These are phyloP conservation scores for Stagonosporopsis chrysanthemi DNA, from an alignment of 2,329 filamentous ascomycete genomes.

Conservation along the genomic window DNA sequence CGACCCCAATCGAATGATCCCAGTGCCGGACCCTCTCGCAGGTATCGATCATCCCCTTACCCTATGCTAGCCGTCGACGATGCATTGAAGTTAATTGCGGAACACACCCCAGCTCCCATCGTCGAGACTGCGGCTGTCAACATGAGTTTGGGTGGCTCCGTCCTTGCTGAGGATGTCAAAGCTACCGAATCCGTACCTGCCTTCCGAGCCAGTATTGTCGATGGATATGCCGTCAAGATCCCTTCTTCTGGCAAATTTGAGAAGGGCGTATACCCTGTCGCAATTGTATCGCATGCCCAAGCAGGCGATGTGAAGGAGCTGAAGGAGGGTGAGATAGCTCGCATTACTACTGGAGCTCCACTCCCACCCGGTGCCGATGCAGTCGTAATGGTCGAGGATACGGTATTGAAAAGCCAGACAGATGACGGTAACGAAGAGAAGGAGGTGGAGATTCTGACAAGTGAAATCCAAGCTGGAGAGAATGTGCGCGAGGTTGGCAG, in stretches of 20 bases:
- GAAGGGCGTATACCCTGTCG: constrained; percentile 85
- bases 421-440: constrained; percentile 85
- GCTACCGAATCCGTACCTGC: constrained; percentile 87
- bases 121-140: constrained; percentile 68
- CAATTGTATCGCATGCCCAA: constrained; percentile 84
- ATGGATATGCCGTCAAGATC: constrained; percentile 77
- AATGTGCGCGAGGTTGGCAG: constrained; percentile 93
- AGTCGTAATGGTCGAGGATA: constrained; percentile 98
- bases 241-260: constrained; percentile 56
- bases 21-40: constrained; percentile 66
- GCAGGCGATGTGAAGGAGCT: constrained; percentile 71
- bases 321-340: constrained; percentile 76
- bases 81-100: constrained; percentile 74
- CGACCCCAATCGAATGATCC: constrained; percentile 66
- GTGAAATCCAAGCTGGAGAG: constrained; percentile 76
- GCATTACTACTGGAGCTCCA: constrained; percentile 94
- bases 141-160: constrained; percentile 72
- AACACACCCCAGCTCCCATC: constrained; percentile 72
- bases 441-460: constrained; percentile 84
- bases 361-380: constrained; percentile 87
- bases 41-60: constrained; percentile 87
- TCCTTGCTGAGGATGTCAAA: constrained; percentile 82
- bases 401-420: constrained; percentile 75
- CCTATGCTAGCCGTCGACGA: constrained; percentile 89
- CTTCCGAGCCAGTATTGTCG: constrained; percentile 94